These are phyloP conservation scores for Aspergillus panamensis DNA, from an alignment of 495 filamentous ascomycete species.

Conservation along the genomic window DNA sequence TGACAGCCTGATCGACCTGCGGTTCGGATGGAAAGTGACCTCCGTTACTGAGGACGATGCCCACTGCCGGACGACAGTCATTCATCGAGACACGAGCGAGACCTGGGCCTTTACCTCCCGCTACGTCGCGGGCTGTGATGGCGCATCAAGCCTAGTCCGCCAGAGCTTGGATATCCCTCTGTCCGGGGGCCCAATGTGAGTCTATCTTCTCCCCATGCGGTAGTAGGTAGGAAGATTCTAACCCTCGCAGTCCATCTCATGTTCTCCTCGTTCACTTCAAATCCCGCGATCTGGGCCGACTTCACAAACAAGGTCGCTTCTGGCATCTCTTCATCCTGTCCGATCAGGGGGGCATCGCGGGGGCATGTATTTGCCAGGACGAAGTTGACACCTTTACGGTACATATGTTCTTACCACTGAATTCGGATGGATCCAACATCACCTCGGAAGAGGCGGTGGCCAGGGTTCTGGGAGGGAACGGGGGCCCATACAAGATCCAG, in stretches of 20 bases:
- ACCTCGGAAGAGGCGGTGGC: conserved; percentile 25
- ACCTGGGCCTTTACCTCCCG: background rate
- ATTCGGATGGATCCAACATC: background rate
- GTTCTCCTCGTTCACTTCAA: conserved; percentile 33
- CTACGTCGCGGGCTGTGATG: conserved; percentile 30
- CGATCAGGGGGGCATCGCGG: conserved; percentile 22
- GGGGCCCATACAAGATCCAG: conserved; percentile 16
- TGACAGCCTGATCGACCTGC: too few relatives aligned
- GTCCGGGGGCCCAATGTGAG: conserved; percentile 22
- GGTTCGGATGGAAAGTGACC: too few relatives aligned
- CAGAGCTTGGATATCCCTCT: conserved; percentile 20
- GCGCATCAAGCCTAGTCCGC: conserved; percentile 24
- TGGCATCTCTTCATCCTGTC: conserved; percentile 30
- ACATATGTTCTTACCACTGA: conserved; percentile 18
- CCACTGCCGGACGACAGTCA: too few relatives aligned
- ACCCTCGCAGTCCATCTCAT: conserved; percentile 15
- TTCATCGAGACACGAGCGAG: too few relatives aligned
- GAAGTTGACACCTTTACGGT: conserved; percentile 32
- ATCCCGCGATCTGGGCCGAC: conserved; percentile 24
- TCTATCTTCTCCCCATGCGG: too few relatives aligned
- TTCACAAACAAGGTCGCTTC: conserved; percentile 20
- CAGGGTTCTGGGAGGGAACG: conserved; percentile 23
- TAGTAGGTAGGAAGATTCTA: background rate
- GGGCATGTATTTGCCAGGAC: conserved; percentile 18
- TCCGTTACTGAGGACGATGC: too few relatives aligned